Percentiles rank a stretch among this genome's conserved stretches.
Evolutionary conservation across 306 rosid genomes (phyloP).

Genomic region (Dalbergia cochinchinensis): DNA sequence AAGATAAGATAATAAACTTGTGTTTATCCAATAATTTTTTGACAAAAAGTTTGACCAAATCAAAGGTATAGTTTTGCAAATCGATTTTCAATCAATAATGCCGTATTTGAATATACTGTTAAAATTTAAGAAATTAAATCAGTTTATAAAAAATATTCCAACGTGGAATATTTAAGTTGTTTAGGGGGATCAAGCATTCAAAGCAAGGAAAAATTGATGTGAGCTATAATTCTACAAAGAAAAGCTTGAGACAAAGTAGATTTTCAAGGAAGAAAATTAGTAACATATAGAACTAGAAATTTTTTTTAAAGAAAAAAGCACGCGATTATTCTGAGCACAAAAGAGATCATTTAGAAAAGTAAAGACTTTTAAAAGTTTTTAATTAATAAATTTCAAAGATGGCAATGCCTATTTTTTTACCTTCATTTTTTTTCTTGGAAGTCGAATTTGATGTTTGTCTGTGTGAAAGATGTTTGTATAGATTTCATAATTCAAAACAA

Average conservation of each 20-base stretch:
- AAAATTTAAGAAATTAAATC: background rate
- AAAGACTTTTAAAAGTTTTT: background rate
- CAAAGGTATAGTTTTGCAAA: background rate
- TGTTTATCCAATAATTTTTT: too few relatives aligned
- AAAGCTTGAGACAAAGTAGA: background rate
- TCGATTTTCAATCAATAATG: background rate
- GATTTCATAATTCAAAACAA: background rate
- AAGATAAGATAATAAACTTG: background rate
- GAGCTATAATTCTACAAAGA: background rate
- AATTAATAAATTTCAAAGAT: background rate
- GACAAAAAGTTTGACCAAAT: background rate
- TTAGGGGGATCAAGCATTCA: background rate
- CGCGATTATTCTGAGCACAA: background rate
- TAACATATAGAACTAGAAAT: background rate
- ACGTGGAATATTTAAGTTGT: background rate
- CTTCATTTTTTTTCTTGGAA: background rate
- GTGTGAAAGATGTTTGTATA: background rate
- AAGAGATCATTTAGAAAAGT: background rate
- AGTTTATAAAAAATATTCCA: background rate
- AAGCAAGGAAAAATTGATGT: background rate
- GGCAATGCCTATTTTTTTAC: background rate
- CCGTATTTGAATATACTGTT: background rate
- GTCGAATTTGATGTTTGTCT: background rate
- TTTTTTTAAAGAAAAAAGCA: background rate
- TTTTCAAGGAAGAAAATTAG: background rate